A percentile compares a stretch with the other conserved stretches of the same genome.
phyloP scores from a whole-genome alignment of 2,329 filamentous ascomycete species.

The Pezicula carpinea region DNA sequence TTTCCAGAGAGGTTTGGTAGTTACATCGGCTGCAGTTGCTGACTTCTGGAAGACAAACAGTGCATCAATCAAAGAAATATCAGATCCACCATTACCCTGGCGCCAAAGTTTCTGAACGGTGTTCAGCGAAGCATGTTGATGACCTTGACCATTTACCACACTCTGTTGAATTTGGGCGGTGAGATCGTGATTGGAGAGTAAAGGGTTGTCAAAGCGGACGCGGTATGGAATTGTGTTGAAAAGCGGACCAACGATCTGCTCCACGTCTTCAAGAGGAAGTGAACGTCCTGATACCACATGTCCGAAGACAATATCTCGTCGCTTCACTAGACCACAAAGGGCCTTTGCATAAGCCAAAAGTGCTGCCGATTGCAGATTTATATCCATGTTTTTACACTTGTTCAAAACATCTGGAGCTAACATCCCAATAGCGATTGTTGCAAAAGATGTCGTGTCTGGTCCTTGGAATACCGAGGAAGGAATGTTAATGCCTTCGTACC shows the following conservation, averaged over 20 bases:
- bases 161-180: not conserved
- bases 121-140: conserved; percentile 3
- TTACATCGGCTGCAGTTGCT: not conserved
- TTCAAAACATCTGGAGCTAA: not conserved
- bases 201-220: conserved; percentile 26
- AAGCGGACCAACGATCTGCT: conserved; percentile 48
- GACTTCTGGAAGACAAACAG: conserved; percentile 3
- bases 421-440: not conserved
- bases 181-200: not conserved
- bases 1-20: not conserved
- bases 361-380: conserved; percentile 1
- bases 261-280: conserved; percentile 61
- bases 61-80: not conserved
- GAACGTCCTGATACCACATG: conserved; percentile 75
- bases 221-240: conserved; percentile 37
- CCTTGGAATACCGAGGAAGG: not conserved
- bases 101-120: conserved; percentile 2
- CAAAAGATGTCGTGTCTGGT: not conserved
- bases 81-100: not conserved
- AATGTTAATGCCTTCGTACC: not conserved
- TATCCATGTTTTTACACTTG: not conserved
- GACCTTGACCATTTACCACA: not conserved
- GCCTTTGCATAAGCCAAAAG: conserved; percentile 51
- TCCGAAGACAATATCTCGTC: conserved; percentile 63
- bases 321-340: conserved; percentile 57